Conservation (phyloP, 1,284 basidiomycete species). For the Ceratobasidium sp. region DNA sequence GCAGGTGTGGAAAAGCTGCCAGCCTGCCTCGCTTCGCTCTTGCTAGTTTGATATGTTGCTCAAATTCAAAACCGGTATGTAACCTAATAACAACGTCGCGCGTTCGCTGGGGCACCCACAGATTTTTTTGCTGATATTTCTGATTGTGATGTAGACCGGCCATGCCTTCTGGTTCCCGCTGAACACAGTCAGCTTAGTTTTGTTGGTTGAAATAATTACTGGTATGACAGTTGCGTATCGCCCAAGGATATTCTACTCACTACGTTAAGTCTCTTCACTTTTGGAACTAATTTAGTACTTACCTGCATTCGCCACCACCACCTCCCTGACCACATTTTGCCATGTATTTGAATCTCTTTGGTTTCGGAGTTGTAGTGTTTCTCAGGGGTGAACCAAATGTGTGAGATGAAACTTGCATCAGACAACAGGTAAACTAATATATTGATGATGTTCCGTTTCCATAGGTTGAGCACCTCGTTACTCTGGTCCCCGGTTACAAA, state of each 20-base stretch:
- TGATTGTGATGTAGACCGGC: conserved; percentile 35
- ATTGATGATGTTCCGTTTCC: conserved; percentile 57
- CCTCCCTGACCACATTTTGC: conserved; percentile 26
- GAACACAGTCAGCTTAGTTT: neutral
- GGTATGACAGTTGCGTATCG: neutral
- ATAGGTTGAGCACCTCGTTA: conserved; percentile 55
- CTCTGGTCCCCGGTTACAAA: conserved; percentile 51
- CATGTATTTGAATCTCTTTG: neutral
- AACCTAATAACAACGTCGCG: conserved; percentile 40
- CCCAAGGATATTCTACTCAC: conserved; percentile 26
- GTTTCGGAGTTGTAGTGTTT: neutral
- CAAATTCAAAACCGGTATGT: conserved; percentile 33
- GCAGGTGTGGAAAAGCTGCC: conserved; percentile 50
- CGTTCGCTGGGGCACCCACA: neutral
- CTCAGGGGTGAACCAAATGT: conserved; percentile 28
- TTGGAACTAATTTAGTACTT: neutral
- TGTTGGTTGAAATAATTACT: conserved; percentile 4
- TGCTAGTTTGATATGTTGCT: neutral
- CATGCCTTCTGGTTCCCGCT: conserved; percentile 8
- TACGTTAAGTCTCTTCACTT: neutral
- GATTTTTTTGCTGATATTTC: conserved; percentile 45
- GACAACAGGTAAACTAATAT: conserved; percentile 54
- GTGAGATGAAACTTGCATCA: conserved; percentile 10
- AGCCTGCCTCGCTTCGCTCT: neutral
- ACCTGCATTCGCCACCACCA: conserved; percentile 49